A percentile compares a stretch with the other conserved stretches of the same genome.
Evolutionary conservation across 2,329 filamentous ascomycete species (phyloP).

Genomic region (Exophiala sideris): DNA sequence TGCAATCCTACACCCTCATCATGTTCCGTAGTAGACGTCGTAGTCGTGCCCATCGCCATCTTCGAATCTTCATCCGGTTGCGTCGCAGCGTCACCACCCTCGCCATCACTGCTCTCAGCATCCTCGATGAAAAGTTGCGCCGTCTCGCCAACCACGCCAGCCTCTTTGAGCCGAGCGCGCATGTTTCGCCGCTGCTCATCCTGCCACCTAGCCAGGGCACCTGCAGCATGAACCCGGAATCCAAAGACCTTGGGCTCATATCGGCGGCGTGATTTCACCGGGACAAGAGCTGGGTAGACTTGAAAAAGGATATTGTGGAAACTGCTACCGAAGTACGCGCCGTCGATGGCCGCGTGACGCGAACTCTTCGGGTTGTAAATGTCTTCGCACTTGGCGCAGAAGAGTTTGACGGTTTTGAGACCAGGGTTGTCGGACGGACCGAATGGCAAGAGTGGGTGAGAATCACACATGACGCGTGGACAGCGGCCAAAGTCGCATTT

Average conservation of each 20-base stretch:
- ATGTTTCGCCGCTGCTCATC: conserved; percentile 75
- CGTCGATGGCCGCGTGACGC: conserved; percentile 90
- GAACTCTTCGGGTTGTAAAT: conserved; percentile 98
- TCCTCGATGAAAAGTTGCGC: conserved; percentile 27
- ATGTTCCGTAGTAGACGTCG: neutral
- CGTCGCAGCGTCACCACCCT: conserved; percentile 8
- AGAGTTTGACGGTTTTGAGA: conserved; percentile 88
- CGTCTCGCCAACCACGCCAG: conserved; percentile 55
- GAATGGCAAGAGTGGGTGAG: conserved; percentile 90
- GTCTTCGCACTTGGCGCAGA: conserved; percentile 95
- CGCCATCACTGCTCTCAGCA: conserved; percentile 25
- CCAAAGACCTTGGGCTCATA: conserved; percentile 91
- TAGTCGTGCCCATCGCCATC: neutral
- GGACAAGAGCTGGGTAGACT: conserved; percentile 87
- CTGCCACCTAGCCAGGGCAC: conserved; percentile 89
- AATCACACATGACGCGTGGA: conserved; percentile 90
- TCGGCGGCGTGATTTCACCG: conserved; percentile 76
- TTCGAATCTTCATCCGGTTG: conserved; percentile 4
- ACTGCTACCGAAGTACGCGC: conserved; percentile 94
- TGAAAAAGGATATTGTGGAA: conserved; percentile 99
- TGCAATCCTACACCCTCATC: conserved; percentile 8
- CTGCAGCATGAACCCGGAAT: conserved; percentile 89
- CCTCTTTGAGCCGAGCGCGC: conserved; percentile 69
- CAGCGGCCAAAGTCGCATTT: conserved; percentile 98
- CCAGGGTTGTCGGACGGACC: conserved; percentile 87